Conservation (phyloP, 75 land plant genomes). For the Selaginella tamariscina region DNA sequence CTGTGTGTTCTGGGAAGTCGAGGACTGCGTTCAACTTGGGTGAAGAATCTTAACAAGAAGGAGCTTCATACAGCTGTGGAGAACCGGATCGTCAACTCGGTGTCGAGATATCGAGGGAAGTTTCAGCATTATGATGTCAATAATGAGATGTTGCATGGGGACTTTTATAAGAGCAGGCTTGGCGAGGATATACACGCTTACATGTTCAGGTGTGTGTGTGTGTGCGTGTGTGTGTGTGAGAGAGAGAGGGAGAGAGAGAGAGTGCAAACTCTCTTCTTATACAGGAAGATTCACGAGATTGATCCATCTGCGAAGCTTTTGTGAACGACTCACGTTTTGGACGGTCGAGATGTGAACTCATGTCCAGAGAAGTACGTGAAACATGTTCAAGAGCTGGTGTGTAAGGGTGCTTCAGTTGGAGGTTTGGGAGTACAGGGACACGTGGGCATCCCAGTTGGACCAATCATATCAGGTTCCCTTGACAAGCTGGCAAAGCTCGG, state of each 20-base stretch:
- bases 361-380: conserved; percentile 71
- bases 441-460: conserved; percentile 57
- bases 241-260: too few species aligned
- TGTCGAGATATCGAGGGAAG: conserved; percentile 74
- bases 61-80: conserved; percentile 61
- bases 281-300: conserved; percentile 46
- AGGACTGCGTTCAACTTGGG: conserved; percentile 52
- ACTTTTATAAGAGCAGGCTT: conserved; percentile 55
- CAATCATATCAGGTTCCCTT: conserved; percentile 49
- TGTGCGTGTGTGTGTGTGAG: too few species aligned
- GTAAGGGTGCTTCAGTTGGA: conserved; percentile 80
- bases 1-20: conserved; percentile 93
- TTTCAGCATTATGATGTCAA: conserved; percentile 93
- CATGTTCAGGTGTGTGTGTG: too few species aligned
- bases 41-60: conserved; percentile 33
- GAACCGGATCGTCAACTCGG: conserved; percentile 44
- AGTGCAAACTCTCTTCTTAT: too few species aligned
- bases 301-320: conserved; percentile 65
- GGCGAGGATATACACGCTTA: conserved; percentile 57
- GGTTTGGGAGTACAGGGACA: conserved; percentile 92
- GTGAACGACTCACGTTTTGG: conserved; percentile 93
- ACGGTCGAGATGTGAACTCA: conserved; percentile 61
- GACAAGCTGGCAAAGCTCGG: conserved; percentile 54
- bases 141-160: conserved; percentile 97
- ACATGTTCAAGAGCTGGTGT: conserved; percentile 54